Base-by-base conservation (phyloP, 495 filamentous ascomycete genomes). In the Pyronema omphalodes region DNA sequence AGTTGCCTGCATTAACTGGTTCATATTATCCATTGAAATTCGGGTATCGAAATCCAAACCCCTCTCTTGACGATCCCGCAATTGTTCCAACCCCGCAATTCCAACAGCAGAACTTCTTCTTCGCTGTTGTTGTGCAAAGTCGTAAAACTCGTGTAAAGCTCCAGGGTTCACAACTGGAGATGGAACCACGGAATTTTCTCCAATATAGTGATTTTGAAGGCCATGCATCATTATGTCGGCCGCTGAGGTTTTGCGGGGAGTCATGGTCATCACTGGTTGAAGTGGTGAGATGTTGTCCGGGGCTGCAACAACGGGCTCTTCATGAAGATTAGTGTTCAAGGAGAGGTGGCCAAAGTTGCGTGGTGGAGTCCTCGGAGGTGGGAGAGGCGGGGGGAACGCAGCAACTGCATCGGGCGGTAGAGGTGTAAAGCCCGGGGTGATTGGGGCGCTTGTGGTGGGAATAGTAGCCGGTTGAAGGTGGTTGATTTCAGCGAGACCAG, bases 71-170 rank as follows among this genome's bases (percentile, higher is more conserved):
- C 60, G 60, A 33, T 62, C 58, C 14, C 61, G 49, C 11, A 64
- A 44, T n/a, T 64, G 60, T 14, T 64, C 60, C 37, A 64, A 40
- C 0, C 61, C 61, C 9, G 61, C 61, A 41, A 64, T 64, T 17
- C 61, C 61, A 14, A 55, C 57, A 15, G 61, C 57, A 9, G 61
- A 64, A 9, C 60, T 63, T 23, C 61, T 54, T 17, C 61, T 53
- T 11, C 61, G 53, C 33, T 54, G 51, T 6, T 23, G 44, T 9
- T 53, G 48, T 7, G 6, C 29, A 14, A 54, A 12, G 35, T 54
- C 52, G 8, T 45, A 54, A 33, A 64, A 58, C 34, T 64, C 61
- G 49, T 64, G 61, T 6, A 64, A 51, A 14, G 57, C 60, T 6
- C 60, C 57, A 0, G 61, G 61, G 17, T 60, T 44, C 33, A 64